These are phyloP conservation scores for Saururus chinensis DNA, from an alignment of 164 flowering plant species.

Conservation along the genomic window DNA sequence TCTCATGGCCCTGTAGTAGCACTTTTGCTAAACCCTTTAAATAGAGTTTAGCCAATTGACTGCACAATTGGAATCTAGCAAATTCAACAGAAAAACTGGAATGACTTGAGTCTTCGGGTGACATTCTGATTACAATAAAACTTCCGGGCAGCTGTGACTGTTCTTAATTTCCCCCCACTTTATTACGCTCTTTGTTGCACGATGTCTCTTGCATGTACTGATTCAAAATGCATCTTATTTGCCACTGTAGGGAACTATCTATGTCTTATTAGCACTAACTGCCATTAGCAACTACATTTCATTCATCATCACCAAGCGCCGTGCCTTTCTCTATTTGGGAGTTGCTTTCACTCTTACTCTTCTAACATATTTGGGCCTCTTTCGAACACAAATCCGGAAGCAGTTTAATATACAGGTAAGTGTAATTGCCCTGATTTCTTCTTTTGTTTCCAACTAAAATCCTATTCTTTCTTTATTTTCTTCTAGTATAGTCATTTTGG, in stretches of 20 bases:
- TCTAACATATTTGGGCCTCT: conserved; percentile 55
- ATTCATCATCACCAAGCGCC: conserved; percentile 42
- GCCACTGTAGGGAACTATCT: conserved; percentile 44
- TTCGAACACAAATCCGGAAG: conserved; percentile 55
- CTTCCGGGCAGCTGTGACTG: background rate
- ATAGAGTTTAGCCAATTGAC: too few relatives aligned
- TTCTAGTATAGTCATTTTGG: background rate
- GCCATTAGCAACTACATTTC: conserved; percentile 42
- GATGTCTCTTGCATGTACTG: background rate
- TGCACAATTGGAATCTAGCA: too few relatives aligned
- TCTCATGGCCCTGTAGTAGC: too few relatives aligned
- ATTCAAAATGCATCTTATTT: background rate
- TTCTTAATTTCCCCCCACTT: background rate
- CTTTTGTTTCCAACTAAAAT: background rate
- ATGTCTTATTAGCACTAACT: conserved; percentile 34
- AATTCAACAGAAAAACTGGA: too few relatives aligned
- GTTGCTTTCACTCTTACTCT: conserved; percentile 41
- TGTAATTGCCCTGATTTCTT: background rate
- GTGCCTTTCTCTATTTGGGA: conserved; percentile 52
- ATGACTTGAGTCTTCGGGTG: background rate
- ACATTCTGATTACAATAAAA: too few relatives aligned
- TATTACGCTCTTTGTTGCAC: background rate
- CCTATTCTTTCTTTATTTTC: background rate
- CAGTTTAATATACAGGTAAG: conserved; percentile 80
- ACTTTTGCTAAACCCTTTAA: too few relatives aligned